These are phyloP conservation scores for Zygotorulaspora sp. DNA, from an alignment of 805 yeast genomes.

Conservation along the genomic window DNA sequence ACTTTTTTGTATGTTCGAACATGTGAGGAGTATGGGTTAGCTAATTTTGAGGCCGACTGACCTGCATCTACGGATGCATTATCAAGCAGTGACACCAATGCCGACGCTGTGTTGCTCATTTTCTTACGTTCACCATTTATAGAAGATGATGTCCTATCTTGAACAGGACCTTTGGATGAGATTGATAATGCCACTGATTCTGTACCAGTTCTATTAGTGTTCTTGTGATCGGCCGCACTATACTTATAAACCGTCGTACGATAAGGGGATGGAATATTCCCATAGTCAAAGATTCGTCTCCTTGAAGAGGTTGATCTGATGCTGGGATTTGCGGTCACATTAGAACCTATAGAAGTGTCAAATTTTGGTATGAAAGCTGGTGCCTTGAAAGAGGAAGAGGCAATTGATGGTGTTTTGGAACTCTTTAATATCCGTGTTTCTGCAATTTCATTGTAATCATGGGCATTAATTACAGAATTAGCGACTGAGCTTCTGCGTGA, in stretches of 20 bases:
- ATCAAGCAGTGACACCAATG: conserved; percentile 44
- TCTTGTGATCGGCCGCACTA: conserved; percentile 18
- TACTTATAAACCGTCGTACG: conserved; percentile 34
- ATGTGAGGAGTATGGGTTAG: conserved; percentile 42
- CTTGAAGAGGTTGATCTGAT: conserved; percentile 23
- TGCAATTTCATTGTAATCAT: conserved; percentile 6
- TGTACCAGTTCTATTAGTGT: not conserved
- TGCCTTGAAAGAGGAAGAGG: conserved; percentile 19
- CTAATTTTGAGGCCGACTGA: conserved; percentile 22
- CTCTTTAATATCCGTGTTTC: conserved; percentile 13
- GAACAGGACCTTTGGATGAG: conserved; percentile 3
- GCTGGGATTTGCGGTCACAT: conserved; percentile 18
- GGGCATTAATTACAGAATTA: not conserved
- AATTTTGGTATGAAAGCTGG: conserved; percentile 39
- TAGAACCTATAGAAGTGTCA: conserved; percentile 21
- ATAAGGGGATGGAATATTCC: conserved; percentile 39
- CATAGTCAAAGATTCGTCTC: conserved; percentile 37
- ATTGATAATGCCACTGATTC: not conserved
- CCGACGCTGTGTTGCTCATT: conserved; percentile 46
- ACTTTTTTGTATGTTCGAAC: conserved; percentile 16
- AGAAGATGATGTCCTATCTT: conserved; percentile 1
- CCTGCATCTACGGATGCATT: conserved; percentile 19
- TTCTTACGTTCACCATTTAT: conserved; percentile 21
- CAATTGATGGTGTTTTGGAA: conserved; percentile 11
- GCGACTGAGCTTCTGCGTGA: conserved; percentile 5